Evolutionary conservation across 1,139 yeast genomes (phyloP).

Genomic region (Kluyveromyces sp.): DNA sequence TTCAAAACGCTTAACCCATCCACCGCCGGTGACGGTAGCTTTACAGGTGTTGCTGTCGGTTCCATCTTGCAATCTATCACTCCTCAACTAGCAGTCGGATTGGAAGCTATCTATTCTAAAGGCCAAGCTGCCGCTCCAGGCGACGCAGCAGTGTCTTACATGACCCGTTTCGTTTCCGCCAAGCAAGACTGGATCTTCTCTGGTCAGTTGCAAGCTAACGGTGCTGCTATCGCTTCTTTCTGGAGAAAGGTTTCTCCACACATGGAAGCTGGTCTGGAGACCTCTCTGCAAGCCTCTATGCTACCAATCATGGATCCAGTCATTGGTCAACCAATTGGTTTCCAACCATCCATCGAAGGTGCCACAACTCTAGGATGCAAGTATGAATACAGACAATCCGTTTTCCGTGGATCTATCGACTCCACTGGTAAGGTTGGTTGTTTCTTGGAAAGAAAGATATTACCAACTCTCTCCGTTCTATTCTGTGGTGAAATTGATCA

Average conservation of each 20-base stretch:
- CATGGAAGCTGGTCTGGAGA: conserved; percentile 96
- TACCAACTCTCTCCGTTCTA: conserved; percentile 83
- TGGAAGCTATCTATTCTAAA: conserved; percentile 85
- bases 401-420: conserved; percentile 92
- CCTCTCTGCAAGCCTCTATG: conserved; percentile 73
- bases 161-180: conserved; percentile 81
- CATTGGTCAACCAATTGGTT: conserved; percentile 74
- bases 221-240: conserved; percentile 81
- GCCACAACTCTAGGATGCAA: conserved; percentile 93
- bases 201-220: conserved; percentile 91
- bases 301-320: conserved; percentile 75
- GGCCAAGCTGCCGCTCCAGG: conserved; percentile 74
- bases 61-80: conserved; percentile 87
- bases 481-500: conserved; percentile 96
- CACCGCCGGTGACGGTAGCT: conserved; percentile 51
- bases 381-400: conserved; percentile 94
- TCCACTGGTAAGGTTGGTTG: conserved; percentile 86
- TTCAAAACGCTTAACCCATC: conserved; percentile 89
- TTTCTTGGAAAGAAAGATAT: conserved; percentile 85
- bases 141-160: conserved; percentile 85
- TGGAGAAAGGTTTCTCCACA: conserved; percentile 89
- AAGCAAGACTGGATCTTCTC: conserved; percentile 78
- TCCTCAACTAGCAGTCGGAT: conserved; percentile 77
- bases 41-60: conserved; percentile 88
- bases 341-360: conserved; percentile 81